Conservation (phyloP, 169 alveolate genomes). For the Pseudocohnilembus persalinus region DNA sequence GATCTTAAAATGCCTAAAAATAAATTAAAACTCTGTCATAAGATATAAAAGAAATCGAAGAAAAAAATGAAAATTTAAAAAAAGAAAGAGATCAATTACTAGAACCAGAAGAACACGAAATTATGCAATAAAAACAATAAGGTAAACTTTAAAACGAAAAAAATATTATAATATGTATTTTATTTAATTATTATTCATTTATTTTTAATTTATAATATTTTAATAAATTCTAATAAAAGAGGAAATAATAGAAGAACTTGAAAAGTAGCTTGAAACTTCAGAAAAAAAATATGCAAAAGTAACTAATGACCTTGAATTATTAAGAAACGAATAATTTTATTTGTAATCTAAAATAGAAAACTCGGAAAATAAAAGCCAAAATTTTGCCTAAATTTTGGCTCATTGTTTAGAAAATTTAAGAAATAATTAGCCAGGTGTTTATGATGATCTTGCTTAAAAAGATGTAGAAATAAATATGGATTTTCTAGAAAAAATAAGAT, state of each 20-base stretch:
- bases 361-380: no score
- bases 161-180: not conserved
- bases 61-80: constrained; percentile 33
- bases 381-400: no score
- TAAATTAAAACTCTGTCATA: constrained; percentile 62
- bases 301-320: constrained; percentile 33
- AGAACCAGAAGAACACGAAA: constrained; percentile 8
- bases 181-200: not conserved
- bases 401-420: constrained; percentile 31
- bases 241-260: constrained; percentile 17
- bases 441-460: no score
- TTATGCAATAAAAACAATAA: constrained; percentile 16
- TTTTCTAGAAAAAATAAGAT: no score
- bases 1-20: constrained; percentile 73
- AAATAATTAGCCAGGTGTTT: no score
- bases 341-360: no score
- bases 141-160: constrained; percentile 6
- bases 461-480: no score
- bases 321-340: no score
- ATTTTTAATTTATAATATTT: not conserved
- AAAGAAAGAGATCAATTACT: constrained; percentile 17
- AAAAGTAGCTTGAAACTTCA: constrained; percentile 9
- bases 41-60: constrained; percentile 64
- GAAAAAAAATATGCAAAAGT: constrained; percentile 43
- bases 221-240: no score